These are phyloP conservation scores for Colletotrichum aenigma DNA, from an alignment of 2,329 filamentous ascomycete species.

Conservation along the genomic window DNA sequence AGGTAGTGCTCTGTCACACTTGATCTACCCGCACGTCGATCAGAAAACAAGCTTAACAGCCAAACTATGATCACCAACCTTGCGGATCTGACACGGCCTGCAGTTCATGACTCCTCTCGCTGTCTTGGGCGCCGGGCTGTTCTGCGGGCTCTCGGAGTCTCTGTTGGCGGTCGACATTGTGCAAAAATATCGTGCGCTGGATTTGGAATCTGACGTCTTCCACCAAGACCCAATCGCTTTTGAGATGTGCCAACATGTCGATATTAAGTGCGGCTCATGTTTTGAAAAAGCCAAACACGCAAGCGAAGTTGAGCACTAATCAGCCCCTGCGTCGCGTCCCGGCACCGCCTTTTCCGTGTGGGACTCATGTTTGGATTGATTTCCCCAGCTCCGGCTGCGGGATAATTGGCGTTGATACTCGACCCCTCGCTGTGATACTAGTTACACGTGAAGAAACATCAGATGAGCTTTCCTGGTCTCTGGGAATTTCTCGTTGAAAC, in stretches of 20 bases:
- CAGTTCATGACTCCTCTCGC: conserved; percentile 10
- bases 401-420: neutral
- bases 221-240: neutral
- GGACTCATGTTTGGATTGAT: conserved; percentile 3
- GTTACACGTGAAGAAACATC: conserved; percentile 5
- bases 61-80: neutral
- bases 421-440: conserved; percentile 12
- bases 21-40: conserved; percentile 15
- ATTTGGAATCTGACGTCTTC: neutral
- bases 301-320: neutral
- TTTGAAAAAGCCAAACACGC: neutral
- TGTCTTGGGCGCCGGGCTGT: neutral
- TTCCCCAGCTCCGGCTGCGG: neutral
- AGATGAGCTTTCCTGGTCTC: conserved; percentile 3
- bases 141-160: conserved; percentile 1
- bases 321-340: neutral
- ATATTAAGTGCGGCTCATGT: conserved; percentile 11
- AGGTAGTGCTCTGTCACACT: conserved; percentile 17
- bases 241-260: neutral
- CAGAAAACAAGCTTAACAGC: conserved; percentile 6
- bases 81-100: conserved; percentile 12
- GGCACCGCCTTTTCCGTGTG: conserved; percentile 9
- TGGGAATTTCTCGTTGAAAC: conserved; percentile 11
- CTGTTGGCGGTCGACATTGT: conserved; percentile 6
- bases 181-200: neutral